Percentiles rank a stretch among this genome's conserved stretches.
Evolutionary conservation across 306 rosid species (phyloP).

Genomic region (Pyrus bretschneideri): DNA sequence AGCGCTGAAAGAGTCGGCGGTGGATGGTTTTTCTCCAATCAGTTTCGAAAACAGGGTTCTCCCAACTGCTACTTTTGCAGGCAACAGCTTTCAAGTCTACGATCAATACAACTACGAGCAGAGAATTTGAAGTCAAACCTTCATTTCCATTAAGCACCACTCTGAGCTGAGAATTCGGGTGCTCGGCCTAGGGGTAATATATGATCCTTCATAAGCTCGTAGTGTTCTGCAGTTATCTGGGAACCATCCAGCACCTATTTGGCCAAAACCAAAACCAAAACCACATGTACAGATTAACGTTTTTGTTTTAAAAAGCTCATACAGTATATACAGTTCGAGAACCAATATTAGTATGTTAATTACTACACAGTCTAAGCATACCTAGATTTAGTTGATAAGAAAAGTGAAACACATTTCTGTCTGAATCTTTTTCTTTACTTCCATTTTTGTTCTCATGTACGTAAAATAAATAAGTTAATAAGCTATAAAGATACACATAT

Average conservation of each 20-base stretch:
- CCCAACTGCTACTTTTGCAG: neutral
- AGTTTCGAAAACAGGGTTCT: neutral
- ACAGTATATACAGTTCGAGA: neutral
- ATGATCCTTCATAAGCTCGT: constrained; percentile 66
- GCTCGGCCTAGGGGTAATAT: constrained; percentile 75
- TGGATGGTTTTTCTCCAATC: neutral
- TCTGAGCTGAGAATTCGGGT: constrained; percentile 65
- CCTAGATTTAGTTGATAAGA: neutral
- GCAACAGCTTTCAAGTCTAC: neutral
- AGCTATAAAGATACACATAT: neutral
- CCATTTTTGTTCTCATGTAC: neutral
- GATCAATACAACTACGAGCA: neutral
- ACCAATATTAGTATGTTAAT: neutral
- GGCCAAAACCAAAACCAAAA: constrained; percentile 23
- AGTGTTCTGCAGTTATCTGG: constrained; percentile 57
- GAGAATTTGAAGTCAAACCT: neutral
- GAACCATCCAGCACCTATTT: constrained; percentile 68
- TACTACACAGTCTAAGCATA: neutral
- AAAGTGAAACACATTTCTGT: neutral
- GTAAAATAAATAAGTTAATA: constrained; percentile 3
- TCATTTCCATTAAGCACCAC: constrained; percentile 49
- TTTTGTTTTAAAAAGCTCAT: neutral
- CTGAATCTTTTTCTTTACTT: neutral
- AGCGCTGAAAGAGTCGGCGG: neutral
- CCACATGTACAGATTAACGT: constrained; percentile 8